phyloP scores from a whole-genome alignment of 129 eudicot species.

The Logfia minima region DNA sequence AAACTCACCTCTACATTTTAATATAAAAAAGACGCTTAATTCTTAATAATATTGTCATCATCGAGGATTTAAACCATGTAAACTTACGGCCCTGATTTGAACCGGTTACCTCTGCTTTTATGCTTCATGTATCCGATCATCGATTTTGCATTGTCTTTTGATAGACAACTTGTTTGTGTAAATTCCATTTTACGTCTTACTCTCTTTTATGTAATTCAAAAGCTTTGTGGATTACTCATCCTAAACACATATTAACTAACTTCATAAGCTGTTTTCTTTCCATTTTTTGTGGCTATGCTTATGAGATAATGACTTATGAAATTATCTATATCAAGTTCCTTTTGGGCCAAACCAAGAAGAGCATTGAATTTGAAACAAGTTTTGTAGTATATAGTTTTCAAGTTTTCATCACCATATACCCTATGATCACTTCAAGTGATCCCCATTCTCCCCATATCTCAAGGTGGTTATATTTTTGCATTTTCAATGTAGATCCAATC shows the following conservation, averaged over 20 bases:
- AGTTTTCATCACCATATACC: conserved; percentile 30
- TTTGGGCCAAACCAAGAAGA: not conserved
- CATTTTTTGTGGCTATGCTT: not conserved
- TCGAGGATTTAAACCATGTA: not conserved
- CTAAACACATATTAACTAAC: not conserved
- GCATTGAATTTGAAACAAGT: not conserved
- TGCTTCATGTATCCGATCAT: not conserved
- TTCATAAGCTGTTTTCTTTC: not conserved
- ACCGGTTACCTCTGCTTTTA: not conserved
- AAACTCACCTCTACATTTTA: too few species aligned
- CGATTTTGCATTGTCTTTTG: not conserved
- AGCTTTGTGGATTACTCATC: not conserved
- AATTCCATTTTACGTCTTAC: not conserved
- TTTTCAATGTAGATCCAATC: conserved; percentile 32
- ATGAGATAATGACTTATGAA: not conserved
- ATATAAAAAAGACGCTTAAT: not conserved
- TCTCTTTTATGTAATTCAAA: not conserved
- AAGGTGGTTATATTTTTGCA: conserved; percentile 21
- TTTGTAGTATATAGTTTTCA: conserved; percentile 4
- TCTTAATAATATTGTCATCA: not conserved
- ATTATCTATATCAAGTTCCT: not conserved
- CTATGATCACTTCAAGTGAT: conserved; percentile 28
- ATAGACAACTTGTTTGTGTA: not conserved
- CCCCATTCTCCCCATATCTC: conserved; percentile 28
- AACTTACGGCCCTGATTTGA: not conserved